These are phyloP conservation scores for Capsella bursapastoris DNA, from an alignment of 345 rosid species.

Conservation along the genomic window DNA sequence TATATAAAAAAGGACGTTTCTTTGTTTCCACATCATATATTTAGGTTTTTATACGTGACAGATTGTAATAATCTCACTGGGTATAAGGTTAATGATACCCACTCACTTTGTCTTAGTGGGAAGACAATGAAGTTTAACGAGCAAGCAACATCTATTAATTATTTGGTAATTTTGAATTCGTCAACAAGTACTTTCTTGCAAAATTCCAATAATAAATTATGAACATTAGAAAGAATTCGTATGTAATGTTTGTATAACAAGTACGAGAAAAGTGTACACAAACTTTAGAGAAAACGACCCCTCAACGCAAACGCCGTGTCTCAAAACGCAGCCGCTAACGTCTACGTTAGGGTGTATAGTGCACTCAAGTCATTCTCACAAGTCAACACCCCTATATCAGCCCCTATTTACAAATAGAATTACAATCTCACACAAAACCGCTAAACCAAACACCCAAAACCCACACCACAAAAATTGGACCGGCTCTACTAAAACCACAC, in stretches of 20 bases:
- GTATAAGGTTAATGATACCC: slow-evolving; percentile 27
- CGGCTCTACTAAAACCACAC: slow-evolving; percentile 32
- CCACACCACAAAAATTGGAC: slow-evolving; percentile 20
- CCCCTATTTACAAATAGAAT: slow-evolving; percentile 24
- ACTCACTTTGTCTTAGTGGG: slow-evolving; percentile 34
- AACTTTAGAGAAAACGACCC: background rate
- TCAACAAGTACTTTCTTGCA: background rate
- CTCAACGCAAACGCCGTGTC: background rate
- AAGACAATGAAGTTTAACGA: background rate
- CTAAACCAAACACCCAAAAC: slow-evolving; percentile 21
- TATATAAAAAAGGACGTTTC: slow-evolving; percentile 27
- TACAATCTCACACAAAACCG: slow-evolving; percentile 17
- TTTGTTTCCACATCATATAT: slow-evolving; percentile 27
- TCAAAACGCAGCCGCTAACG: background rate
- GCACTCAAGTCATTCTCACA: background rate
- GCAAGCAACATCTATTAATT: background rate
- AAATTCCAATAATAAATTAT: background rate
- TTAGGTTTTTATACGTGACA: slow-evolving; percentile 34
- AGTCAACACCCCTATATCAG: slow-evolving; percentile 8
- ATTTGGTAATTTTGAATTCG: background rate
- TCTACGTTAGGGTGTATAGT: background rate
- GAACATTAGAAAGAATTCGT: slow-evolving; percentile 10
- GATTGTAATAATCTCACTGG: slow-evolving; percentile 6
- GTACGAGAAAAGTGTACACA: background rate
- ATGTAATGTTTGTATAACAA: background rate